Base-by-base conservation (phyloP, 2,329 filamentous ascomycete genomes). In the Diaporthe sp. region DNA sequence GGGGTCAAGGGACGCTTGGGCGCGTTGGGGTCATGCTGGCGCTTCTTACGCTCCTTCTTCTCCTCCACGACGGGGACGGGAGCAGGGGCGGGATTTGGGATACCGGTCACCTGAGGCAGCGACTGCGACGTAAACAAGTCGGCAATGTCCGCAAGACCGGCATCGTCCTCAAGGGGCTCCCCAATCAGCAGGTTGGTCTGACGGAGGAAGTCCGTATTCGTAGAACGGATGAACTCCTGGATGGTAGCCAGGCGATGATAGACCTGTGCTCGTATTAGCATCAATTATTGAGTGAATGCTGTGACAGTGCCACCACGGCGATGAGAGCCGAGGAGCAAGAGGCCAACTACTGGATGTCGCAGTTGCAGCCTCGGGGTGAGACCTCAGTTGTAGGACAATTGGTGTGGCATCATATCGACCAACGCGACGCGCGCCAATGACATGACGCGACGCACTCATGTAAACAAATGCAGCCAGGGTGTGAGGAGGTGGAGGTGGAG, bases 1-100 rank as follows among this genome's bases (percentile, higher is more conserved):
- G 96, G 95, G 8, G 96, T 98, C 82, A 98, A 85, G 12, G 96
- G 96, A 69, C 96, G 92, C 91, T 98, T 98, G 76, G 96, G 96
- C 9, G 96, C 96, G 84, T 98, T 98, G 79, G 96, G 96, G 83
- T 98, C 96, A 81, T 94, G 92, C 57, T 92, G 92, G 77, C 93
- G 91, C 89, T 96, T 96, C 90, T 97, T 96, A 85, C 94, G 93
- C 89, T 97, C 95, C 89, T 95, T 95, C 90, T 95, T 94, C 83
- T 92, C 91, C 81, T 92, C 90, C 13, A 87, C 89, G 1, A 85
- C 86, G 34, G 89, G 88, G 17, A 84, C 84, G 42, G 82, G 79
- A 72, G 85, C 80, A 57, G 83, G 79, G 70, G 84, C 78, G 28
- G 86, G 82, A 70, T 85, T 83, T n/a, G 79, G 77, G 19, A 88